Conservation (phyloP, 176 grass and related monocot genomes). For the Phyllostachys edulis region DNA sequence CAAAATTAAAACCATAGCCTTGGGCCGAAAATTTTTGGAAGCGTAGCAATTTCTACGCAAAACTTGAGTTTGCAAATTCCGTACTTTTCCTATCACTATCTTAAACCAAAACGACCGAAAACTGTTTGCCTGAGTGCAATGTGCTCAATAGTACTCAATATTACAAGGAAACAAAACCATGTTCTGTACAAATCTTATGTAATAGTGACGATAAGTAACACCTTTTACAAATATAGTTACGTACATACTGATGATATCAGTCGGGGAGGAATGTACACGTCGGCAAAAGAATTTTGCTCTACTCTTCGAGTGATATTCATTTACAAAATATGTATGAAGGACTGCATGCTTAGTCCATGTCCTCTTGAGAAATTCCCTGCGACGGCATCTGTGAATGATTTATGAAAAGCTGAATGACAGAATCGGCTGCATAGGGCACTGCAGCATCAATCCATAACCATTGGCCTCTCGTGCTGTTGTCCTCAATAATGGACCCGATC, state of each 20-base stretch:
- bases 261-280: neutral
- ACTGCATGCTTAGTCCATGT: neutral
- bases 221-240: neutral
- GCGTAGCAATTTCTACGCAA: neutral
- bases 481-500: neutral
- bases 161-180: neutral
- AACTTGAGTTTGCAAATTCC: neutral
- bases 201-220: too few relatives aligned
- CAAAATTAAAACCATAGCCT: neutral
- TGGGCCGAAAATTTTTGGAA: neutral
- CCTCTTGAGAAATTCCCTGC: neutral
- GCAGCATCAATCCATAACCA: neutral
- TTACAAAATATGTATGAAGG: neutral
- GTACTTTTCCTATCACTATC: neutral
- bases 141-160: neutral
- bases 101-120: neutral
- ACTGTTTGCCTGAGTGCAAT: neutral
- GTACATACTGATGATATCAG: neutral
- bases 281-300: neutral
- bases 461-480: neutral
- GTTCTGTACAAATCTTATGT: neutral
- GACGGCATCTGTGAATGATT: neutral
- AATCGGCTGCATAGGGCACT: neutral
- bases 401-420: neutral
- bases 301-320: neutral